phyloP scores from a whole-genome alignment of 2,329 filamentous ascomycete genomes.

The Bipolaris gigantea region DNA sequence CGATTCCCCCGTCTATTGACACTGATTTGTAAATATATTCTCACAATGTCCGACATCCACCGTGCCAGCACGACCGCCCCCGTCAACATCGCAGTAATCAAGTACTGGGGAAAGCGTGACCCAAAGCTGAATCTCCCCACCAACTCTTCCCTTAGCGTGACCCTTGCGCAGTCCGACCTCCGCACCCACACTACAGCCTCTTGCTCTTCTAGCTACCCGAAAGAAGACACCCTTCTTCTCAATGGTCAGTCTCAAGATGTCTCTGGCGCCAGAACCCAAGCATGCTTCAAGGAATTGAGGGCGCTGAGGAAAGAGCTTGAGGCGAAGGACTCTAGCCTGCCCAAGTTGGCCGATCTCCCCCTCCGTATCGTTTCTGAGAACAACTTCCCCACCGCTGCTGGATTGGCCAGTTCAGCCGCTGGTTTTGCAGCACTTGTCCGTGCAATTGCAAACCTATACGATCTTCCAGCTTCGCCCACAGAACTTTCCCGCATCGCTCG shows the following conservation, averaged over 20 bases:
- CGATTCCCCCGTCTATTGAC: not conserved
- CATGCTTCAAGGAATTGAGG: conserved; percentile 86
- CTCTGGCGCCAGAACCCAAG: conserved; percentile 85
- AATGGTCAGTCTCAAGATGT: conserved; percentile 85
- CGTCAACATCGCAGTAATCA: conserved; percentile 98
- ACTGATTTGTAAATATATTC: not conserved
- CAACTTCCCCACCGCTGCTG: conserved; percentile 98
- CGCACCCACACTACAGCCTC: conserved; percentile 95
- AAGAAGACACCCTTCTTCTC: conserved; percentile 74
- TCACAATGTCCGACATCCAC: conserved; percentile 63
- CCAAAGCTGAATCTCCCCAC: conserved; percentile 92
- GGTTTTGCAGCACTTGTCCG: conserved; percentile 70
- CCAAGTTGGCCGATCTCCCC: conserved; percentile 74
- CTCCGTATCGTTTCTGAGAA: conserved; percentile 92
- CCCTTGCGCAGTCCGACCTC: conserved; percentile 89
- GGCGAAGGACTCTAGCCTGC: conserved; percentile 69
- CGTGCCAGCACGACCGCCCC: conserved; percentile 94
- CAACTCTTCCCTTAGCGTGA: conserved; percentile 96
- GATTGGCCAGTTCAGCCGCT: conserved; percentile 70
- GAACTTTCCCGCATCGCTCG: conserved; percentile 87
- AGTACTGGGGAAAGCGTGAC: conserved; percentile 99
- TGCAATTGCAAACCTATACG: conserved; percentile 89
- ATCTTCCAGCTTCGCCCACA: conserved; percentile 75
- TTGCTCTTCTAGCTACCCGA: conserved; percentile 72
- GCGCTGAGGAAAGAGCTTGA: conserved; percentile 76